Conservation (phyloP, 1,139 yeast species). For the Geotrichum candidum region DNA sequence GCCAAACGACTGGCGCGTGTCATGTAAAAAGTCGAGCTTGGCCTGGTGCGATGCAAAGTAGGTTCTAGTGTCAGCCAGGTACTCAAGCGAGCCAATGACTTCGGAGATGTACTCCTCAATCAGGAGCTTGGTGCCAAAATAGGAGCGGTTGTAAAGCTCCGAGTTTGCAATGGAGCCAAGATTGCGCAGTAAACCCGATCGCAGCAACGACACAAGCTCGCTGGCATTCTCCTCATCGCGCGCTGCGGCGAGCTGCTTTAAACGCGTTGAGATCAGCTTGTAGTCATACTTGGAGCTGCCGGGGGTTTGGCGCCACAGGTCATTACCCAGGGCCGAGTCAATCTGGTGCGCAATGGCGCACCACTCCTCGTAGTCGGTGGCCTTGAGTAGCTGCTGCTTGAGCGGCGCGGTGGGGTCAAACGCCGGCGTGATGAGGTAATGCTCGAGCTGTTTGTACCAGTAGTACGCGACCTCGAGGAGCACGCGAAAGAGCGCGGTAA, state of each 20-base stretch:
- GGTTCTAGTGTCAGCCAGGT: slow-evolving; percentile 28
- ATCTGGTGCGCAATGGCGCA: slow-evolving; percentile 33
- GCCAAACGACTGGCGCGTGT: slow-evolving; percentile 85
- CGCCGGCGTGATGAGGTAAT: neutral
- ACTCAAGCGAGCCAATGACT: slow-evolving; percentile 63
- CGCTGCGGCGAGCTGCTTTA: slow-evolving; percentile 57
- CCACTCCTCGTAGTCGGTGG: slow-evolving; percentile 33
- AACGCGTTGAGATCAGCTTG: slow-evolving; percentile 67
- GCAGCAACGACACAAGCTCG: slow-evolving; percentile 57
- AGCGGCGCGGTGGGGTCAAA: slow-evolving; percentile 9
- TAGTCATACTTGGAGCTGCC: slow-evolving; percentile 81
- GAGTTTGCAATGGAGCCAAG: slow-evolving; percentile 88
- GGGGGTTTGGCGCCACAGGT: slow-evolving; percentile 63
- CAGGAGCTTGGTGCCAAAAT: slow-evolving; percentile 78
- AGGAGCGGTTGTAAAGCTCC: slow-evolving; percentile 70
- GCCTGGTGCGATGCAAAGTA: slow-evolving; percentile 39
- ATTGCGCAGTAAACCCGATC: slow-evolving; percentile 81
- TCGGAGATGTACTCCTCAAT: slow-evolving; percentile 84
- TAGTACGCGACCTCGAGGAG: slow-evolving; percentile 1
- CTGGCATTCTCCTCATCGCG: slow-evolving; percentile 53
- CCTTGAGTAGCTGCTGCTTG: slow-evolving; percentile 23
- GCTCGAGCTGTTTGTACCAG: slow-evolving; percentile 1
- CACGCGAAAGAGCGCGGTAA: neutral
- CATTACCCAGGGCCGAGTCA: slow-evolving; percentile 35
- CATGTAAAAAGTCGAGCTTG: slow-evolving; percentile 80